phyloP scores from a whole-genome alignment of 106 monocot genomes.

The Allium sativum region DNA sequence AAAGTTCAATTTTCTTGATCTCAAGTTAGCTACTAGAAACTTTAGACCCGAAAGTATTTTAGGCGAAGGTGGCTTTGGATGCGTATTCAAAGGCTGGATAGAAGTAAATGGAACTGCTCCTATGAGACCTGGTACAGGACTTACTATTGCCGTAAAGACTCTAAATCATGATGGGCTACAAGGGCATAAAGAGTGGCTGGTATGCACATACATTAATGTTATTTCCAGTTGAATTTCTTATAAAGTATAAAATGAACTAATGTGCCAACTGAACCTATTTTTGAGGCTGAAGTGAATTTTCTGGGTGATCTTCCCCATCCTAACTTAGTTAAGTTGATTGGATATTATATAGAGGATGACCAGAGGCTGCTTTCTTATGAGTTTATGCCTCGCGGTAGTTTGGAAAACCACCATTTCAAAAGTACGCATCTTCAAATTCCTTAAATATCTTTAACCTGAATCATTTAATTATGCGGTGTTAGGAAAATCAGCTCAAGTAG shows the following conservation, averaged over 20 bases:
- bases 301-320: conserved; percentile 65
- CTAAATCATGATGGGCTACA: conserved; percentile 77
- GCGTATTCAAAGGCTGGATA: conserved; percentile 78
- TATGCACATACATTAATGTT: too few relatives aligned
- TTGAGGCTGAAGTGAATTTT: conserved; percentile 73
- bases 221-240: too few relatives aligned
- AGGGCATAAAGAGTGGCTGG: too few relatives aligned
- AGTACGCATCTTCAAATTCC: conserved; percentile 25
- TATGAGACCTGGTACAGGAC: conserved; percentile 64
- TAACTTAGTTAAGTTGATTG: conserved; percentile 63
- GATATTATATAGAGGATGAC: conserved; percentile 71
- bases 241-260: background rate
- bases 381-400: conserved; percentile 71
- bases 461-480: too few relatives aligned
- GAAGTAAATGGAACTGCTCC: conserved; percentile 68
- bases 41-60: conserved; percentile 62
- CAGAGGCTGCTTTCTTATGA: conserved; percentile 61
- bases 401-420: conserved; percentile 75
- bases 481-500: too few relatives aligned
- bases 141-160: conserved; percentile 62
- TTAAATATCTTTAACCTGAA: background rate
- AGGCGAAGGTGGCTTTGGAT: conserved; percentile 69
- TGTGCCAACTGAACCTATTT: background rate
- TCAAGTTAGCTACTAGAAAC: conserved; percentile 63
- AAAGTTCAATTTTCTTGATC: conserved; percentile 53